Evolutionary conservation across 345 rosid genomes (phyloP), one percentile per base, ranked within the genome.

Genomic region (Dovyalis caffra): DNA sequence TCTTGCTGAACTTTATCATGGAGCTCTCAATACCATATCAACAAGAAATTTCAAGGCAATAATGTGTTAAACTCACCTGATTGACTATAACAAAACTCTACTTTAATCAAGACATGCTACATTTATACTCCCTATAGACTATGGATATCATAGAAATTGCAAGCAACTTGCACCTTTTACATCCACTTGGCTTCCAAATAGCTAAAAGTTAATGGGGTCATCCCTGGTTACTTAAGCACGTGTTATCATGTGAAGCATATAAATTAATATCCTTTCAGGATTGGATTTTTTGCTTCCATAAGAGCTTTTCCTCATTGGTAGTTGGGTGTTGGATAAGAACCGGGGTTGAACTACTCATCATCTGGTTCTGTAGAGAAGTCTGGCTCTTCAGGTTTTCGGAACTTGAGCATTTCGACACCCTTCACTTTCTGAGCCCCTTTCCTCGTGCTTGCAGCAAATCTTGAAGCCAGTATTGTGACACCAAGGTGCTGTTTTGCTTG

Each of bases 331-430:
- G 5, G 40, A 18, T 38, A n/a, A 28, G 18, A 62, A 53, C 25
- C 14, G 45, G 26, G 70, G n/a, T 62, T 40, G 10, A 73, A 14
- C 64, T 35, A 74, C 21, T 87, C 84, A 10, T 90, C 88, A 33
- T 89, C 88, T 28, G 77, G 79, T 77, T 86, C 95, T 0, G 71
- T 76, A 0, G 89, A 90, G 79, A 92, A 92, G 80, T 88, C 91
- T n/a, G 95, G 92, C 83, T 94, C 98, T 57, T 91, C 92, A 1
- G 98, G 97, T 67, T 92, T 89, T 68, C 67, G 89, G 76, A 90
- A 81, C 85, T 82, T 87, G 14, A 83, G 88, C 85, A 88, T 56
- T 56, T 70, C 83, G 10, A 79, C 89, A 72, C 81, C 84, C 74
- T 89, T 87, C 20, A 73, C 81, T 74, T 85, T 90, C 74, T 85